Conservation (phyloP, 2,329 filamentous ascomycete species). For the Epichloe sylvatica region DNA sequence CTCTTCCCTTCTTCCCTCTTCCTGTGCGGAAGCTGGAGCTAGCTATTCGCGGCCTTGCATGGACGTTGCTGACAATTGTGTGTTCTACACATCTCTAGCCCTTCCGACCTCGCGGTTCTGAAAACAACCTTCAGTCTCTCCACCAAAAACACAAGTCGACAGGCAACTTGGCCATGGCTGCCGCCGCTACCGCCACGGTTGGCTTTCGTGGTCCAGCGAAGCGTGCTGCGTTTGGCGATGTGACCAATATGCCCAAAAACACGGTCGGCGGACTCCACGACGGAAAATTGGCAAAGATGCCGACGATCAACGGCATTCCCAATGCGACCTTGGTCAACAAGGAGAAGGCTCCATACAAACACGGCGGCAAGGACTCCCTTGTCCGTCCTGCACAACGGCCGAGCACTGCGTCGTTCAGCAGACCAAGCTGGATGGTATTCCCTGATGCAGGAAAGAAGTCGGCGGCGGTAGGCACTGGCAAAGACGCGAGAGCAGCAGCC, state of each 20-base stretch:
- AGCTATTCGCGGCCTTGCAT: too few species aligned
- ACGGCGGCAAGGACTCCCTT: slow-evolving; percentile 21
- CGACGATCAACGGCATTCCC: slow-evolving; percentile 13
- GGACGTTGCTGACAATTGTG: neutral
- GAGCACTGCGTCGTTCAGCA: neutral
- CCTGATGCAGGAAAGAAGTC: slow-evolving; percentile 12
- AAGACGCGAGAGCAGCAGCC: slow-evolving; percentile 3
- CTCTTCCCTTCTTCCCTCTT: neutral
- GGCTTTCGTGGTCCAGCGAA: slow-evolving; percentile 41
- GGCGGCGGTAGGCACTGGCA: slow-evolving; percentile 4
- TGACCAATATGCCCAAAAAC: slow-evolving; percentile 53
- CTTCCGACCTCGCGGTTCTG: slow-evolving; percentile 32
- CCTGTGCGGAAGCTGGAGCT: neutral
- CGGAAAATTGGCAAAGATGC: slow-evolving; percentile 23
- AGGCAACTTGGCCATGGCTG: slow-evolving; percentile 34
- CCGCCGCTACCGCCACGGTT: slow-evolving; percentile 9
- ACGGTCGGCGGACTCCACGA: slow-evolving; percentile 17
- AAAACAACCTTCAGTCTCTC: slow-evolving; percentile 40
- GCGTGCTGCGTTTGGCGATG: slow-evolving; percentile 67
- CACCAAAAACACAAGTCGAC: slow-evolving; percentile 77
- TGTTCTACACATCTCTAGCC: slow-evolving; percentile 16
- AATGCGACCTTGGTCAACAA: slow-evolving; percentile 22
- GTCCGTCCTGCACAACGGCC: slow-evolving; percentile 24
- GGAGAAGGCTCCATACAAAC: slow-evolving; percentile 26
- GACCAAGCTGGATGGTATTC: neutral